Evolutionary conservation across 495 filamentous ascomycete species (phyloP), one percentile per base, ranked within the genome.

Genomic region (Talaromyces thailandensis): DNA sequence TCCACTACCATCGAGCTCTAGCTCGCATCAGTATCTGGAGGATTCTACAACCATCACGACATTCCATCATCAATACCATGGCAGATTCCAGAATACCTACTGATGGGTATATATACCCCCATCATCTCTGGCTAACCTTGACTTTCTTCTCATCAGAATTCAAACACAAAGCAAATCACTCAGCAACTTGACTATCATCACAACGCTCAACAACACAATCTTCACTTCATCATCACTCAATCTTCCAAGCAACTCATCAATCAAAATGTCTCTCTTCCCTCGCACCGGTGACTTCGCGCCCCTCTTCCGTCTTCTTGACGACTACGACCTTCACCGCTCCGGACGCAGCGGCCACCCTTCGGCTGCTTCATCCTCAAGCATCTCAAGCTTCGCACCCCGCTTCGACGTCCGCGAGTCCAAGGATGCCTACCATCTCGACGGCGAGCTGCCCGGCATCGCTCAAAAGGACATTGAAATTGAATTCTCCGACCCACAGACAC

Each of bases 381-480:
- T 68, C 29, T 74, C 73, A 55, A 75, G 81, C 32, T 93, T 92
- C 77, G 74, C 79, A 6, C 91, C 90, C 28, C 84, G 85, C 68
- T 96, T 97, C 75, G 93, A 97, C 71, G 79, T 96, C 62, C 83
- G 82, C 64, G 92, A 96, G 75, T 80, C 77, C 24, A 77, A 81
- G 52, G 72, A 85, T 6, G 73, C 77, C 66, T 97, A 93, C 75
- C 87, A 93, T 68, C 84, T 98, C 6, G 87, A 95, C 70, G 93
- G 91, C 69, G 93, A 97, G 76, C 83, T 97, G 0, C 91, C 93
- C 0, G 93, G 93, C 31, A 78, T 93, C 58, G 81, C 88, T 48
- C 88, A 91, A 70, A 84, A 92, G 63, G 81, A 95, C 69, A 75
- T 96, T 67, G 75, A 84, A 64, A 89, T 97, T 66, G 91, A 96